Evolutionary conservation across 176 grass and related monocot genomes (phyloP).

Genomic region (Phyllostachys edulis): DNA sequence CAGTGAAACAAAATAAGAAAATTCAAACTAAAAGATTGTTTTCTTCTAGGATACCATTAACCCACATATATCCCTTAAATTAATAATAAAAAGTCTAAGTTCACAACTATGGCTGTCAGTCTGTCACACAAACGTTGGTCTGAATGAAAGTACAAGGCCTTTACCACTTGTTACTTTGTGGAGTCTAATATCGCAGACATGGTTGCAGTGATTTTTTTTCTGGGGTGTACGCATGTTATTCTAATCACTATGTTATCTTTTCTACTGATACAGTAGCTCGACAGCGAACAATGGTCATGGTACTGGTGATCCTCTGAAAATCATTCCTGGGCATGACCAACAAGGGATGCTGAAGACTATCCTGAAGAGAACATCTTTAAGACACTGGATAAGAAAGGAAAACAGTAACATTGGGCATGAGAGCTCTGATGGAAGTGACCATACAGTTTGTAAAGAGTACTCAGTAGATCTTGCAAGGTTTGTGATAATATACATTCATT

Average conservation of each 20-base stretch:
- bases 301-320: conserved; percentile 36
- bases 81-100: not conserved
- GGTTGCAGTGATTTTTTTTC: not conserved
- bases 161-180: not conserved
- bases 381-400: conserved; percentile 69
- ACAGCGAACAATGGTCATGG: conserved; percentile 20
- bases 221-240: not conserved
- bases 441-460: conserved; percentile 36
- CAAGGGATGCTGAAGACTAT: conserved; percentile 84
- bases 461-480: conserved; percentile 80
- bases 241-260: conserved; percentile 28
- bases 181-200: not conserved
- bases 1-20: not conserved
- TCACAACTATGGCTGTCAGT: not conserved
- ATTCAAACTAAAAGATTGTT: not conserved
- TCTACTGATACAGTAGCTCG: conserved; percentile 35
- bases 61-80: too few species aligned
- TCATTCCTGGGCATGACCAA: conserved; percentile 47
- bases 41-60: not conserved
- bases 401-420: conserved; percentile 34
- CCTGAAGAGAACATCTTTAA: conserved; percentile 74
- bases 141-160: not conserved
- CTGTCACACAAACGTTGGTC: not conserved
- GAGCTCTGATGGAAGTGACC: conserved; percentile 36
- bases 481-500: conserved; percentile 14